phyloP scores from a whole-genome alignment of 306 rosid species.

The Hippophae rhamnoides region DNA sequence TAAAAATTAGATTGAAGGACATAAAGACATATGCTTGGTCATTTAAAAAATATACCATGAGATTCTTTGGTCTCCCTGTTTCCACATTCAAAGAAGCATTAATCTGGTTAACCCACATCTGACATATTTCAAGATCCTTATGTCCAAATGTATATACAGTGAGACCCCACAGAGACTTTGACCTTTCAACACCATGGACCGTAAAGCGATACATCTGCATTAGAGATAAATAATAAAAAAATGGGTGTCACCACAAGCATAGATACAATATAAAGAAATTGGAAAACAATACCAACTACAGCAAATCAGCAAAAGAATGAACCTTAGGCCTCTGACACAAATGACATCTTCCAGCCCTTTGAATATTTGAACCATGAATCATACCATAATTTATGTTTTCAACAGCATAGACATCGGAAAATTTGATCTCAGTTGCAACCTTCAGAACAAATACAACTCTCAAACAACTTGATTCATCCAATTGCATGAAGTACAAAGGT shows the following conservation, averaged over 20 bases:
- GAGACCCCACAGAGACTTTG: conserved; percentile 47
- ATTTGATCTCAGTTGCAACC: conserved; percentile 40
- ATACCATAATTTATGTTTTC: conserved; percentile 36
- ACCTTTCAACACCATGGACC: conserved; percentile 57
- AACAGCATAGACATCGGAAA: conserved; percentile 64
- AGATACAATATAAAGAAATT: conserved; percentile 5
- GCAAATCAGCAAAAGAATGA: conserved; percentile 20
- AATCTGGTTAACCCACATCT: conserved; percentile 63
- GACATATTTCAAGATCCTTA: conserved; percentile 44
- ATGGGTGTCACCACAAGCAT: background rate
- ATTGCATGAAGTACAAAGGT: conserved; percentile 21
- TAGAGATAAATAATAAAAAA: conserved; percentile 11
- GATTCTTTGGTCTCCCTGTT: conserved; percentile 69
- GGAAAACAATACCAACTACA: conserved; percentile 8
- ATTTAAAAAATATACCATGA: conserved; percentile 55
- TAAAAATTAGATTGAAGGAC: conserved; percentile 6
- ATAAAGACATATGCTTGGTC: conserved; percentile 11
- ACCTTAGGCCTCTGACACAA: conserved; percentile 45
- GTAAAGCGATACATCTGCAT: conserved; percentile 57
- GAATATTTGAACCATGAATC: conserved; percentile 36
- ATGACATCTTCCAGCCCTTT: conserved; percentile 32
- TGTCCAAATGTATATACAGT: conserved; percentile 65
- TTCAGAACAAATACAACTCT: conserved; percentile 41
- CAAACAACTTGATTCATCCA: conserved; percentile 62
- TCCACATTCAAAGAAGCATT: conserved; percentile 36